Base-by-base conservation (phyloP, 805 yeast genomes). In the Wickerhamiella australiensis region DNA sequence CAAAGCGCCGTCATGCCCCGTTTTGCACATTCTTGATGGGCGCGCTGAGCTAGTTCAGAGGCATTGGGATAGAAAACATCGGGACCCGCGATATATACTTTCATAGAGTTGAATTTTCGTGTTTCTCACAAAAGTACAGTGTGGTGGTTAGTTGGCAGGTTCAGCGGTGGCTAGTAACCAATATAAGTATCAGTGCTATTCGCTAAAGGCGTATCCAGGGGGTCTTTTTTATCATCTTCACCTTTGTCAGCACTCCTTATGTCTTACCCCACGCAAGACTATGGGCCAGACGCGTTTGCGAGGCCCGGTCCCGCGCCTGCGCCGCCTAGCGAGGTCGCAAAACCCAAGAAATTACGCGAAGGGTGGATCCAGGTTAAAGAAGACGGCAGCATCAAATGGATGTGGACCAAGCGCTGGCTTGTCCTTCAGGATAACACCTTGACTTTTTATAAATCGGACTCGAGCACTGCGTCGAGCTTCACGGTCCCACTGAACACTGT, bases 291-390 rank as follows among this genome's bases (percentile, higher is more conserved):
- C 49, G 59, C 59, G 23, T 56, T 57, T 48, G 36, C 44, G 36
- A 46, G 48, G 29, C 58, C 59, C 11, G 59, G 59, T 12, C 61
- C 58, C 5, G 61, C 59, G 23, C 61, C 61, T 8, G 52, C 47
- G 27, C 55, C 50, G 37, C 53, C 47, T 21, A 17, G 22, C 27
- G 38, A 22, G 38, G 21, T 36, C 8, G 29, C 35, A 17, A 25
- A n/a, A 3, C 3, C 51, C 23, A 22, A 47, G 15, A 27, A 20
- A 27, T 27, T 60, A 13, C 60, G 76, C 51, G 73, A 77, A 51
- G 96, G 96, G 0, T 88, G 95, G 94, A 88, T 86, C 20, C 83
- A 84, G 49, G 79, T 86, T 52, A 88, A 85, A 64, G 97, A 90
- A 58, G 96, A 90, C 58, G 96, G 96, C 46, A 53, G 60, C 27